phyloP scores from a whole-genome alignment of 2,329 filamentous ascomycete genomes.

The Colletotrichum chlorophyti region DNA sequence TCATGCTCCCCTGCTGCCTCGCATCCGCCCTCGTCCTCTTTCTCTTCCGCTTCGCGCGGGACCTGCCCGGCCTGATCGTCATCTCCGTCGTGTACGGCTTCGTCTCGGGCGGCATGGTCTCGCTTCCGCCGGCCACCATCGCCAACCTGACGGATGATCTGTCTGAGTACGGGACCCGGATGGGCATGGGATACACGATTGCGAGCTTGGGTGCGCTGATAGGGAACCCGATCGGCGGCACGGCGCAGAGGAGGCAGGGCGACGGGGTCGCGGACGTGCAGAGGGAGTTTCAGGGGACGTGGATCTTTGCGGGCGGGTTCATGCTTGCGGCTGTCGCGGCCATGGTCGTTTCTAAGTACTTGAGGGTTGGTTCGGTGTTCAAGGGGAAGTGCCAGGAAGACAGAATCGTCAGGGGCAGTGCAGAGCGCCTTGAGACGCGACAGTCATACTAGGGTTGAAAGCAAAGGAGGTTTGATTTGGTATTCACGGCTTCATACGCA shows the following conservation, averaged over 20 bases:
- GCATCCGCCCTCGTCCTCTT: conserved; percentile 19
- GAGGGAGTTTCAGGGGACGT: conserved; percentile 19
- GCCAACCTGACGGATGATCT: conserved; percentile 21
- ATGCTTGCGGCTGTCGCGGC: conserved; percentile 15
- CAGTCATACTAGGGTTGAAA: no score
- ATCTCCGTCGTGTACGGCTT: conserved; percentile 26
- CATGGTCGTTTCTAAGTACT: conserved; percentile 5
- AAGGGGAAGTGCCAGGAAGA: conserved; percentile 4
- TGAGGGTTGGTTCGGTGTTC: conserved; percentile 6
- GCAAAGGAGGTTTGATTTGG: no score
- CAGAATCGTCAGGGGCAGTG: no score
- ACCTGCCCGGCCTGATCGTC: conserved; percentile 21
- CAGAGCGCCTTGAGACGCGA: no score
- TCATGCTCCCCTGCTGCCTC: conserved; percentile 23
- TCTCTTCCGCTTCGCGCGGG: conserved; percentile 8
- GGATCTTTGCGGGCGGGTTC: conserved; percentile 18
- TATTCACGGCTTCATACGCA: no score
- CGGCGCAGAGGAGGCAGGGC: conserved; percentile 1
- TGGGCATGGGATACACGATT: conserved; percentile 30
- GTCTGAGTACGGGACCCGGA: conserved; percentile 19
- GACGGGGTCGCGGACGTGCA: not conserved
- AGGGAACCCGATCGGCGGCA: conserved; percentile 27
- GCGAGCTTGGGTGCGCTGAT: conserved; percentile 24
- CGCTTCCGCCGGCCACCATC: conserved; percentile 26
- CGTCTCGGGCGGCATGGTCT: conserved; percentile 27